These are phyloP conservation scores for Penicillium sp. DNA, from an alignment of 2,329 filamentous ascomycete genomes.

Conservation along the genomic window DNA sequence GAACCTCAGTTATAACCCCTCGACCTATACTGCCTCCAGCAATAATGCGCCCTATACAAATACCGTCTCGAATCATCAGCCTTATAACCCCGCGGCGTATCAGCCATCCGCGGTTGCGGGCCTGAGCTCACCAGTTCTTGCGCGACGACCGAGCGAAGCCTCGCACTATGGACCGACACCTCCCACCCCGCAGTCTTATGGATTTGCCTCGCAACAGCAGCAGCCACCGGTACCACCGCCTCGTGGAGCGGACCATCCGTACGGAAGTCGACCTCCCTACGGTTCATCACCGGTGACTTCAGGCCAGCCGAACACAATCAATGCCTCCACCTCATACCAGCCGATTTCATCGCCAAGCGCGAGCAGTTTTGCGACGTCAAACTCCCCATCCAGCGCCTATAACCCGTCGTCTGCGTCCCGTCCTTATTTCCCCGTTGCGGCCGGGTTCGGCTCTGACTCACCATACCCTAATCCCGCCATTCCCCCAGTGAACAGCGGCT, in stretches of 20 bases:
- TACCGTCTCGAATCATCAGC: conserved; percentile 44
- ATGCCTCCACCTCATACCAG: conserved; percentile 39
- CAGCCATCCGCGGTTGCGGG: conserved; percentile 43
- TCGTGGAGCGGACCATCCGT: conserved; percentile 46
- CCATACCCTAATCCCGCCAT: conserved; percentile 32
- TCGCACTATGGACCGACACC: conserved; percentile 37
- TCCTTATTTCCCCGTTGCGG: conserved; percentile 32
- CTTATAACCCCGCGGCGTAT: conserved; percentile 59
- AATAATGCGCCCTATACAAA: conserved; percentile 37
- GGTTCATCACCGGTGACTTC: conserved; percentile 35
- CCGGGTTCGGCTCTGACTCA: conserved; percentile 33
- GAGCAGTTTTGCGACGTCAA: conserved; percentile 33
- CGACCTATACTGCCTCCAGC: conserved; percentile 57
- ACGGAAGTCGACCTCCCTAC: conserved; percentile 44
- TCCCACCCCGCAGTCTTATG: conserved; percentile 43
- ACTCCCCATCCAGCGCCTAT: conserved; percentile 28
- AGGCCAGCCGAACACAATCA: conserved; percentile 31
- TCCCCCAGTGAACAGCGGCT: conserved; percentile 27
- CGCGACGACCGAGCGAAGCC: conserved; percentile 40
- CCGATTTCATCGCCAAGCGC: conserved; percentile 31
- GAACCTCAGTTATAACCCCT: conserved; percentile 71
- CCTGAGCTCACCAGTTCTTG: conserved; percentile 41
- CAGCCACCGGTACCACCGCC: conserved; percentile 48
- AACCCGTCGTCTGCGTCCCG: conserved; percentile 30
- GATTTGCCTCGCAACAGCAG: conserved; percentile 35